phyloP scores from a whole-genome alignment of 2,329 filamentous ascomycete species.

The Iodosphaeria phyllophila region DNA sequence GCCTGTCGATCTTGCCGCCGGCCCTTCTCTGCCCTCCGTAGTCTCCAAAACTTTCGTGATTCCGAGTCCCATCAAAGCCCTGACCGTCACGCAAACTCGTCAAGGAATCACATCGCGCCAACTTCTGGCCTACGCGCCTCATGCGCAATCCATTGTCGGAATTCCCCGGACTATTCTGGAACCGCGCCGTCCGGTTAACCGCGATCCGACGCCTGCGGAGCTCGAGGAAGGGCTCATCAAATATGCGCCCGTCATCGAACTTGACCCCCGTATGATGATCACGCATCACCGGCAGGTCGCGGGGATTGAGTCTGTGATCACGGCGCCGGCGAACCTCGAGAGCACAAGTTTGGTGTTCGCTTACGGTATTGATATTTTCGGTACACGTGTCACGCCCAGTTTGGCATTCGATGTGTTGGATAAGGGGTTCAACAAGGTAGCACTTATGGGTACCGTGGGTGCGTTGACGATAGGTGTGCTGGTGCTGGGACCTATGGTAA shows the following conservation, averaged over 20 bases:
- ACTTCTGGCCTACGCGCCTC: slow-evolving; percentile 60
- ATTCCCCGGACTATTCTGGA: slow-evolving; percentile 68
- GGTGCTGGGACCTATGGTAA: slow-evolving; percentile 70
- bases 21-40: slow-evolving; percentile 49
- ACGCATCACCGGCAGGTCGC: slow-evolving; percentile 70
- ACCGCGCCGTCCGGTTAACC: slow-evolving; percentile 67
- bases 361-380: slow-evolving; percentile 77
- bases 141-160: slow-evolving; percentile 55
- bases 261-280: slow-evolving; percentile 65
- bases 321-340: slow-evolving; percentile 65
- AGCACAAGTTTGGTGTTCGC: slow-evolving; percentile 83
- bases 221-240: slow-evolving; percentile 63
- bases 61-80: slow-evolving; percentile 55
- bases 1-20: slow-evolving; percentile 36
- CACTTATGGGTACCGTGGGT: slow-evolving; percentile 66
- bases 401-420: slow-evolving; percentile 82
- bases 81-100: slow-evolving; percentile 73
- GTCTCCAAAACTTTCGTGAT: slow-evolving; percentile 68
- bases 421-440: slow-evolving; percentile 82
- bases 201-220: slow-evolving; percentile 66
- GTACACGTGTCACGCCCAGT: slow-evolving; percentile 71
- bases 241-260: slow-evolving; percentile 61
- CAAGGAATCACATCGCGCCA: slow-evolving; percentile 82
- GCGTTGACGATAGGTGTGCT: slow-evolving; percentile 62
- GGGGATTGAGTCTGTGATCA: slow-evolving; percentile 54